Conservation (phyloP, 768 basidiomycete genomes). For the Podaxis pistillaris region DNA sequence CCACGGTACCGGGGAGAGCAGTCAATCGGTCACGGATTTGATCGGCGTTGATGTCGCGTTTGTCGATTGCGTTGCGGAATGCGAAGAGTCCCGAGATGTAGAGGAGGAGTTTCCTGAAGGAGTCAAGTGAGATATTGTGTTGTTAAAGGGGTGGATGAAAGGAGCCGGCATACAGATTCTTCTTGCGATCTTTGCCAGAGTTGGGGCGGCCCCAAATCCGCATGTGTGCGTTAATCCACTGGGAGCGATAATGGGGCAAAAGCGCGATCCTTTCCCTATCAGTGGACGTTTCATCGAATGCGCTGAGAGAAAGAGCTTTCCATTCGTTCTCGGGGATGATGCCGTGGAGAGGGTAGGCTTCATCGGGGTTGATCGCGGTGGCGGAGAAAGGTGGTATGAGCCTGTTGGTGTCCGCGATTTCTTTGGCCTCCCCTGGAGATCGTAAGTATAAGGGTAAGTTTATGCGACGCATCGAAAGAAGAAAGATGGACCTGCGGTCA, state of each 20-base stretch:
- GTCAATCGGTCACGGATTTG: slow-evolving; percentile 55
- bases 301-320: slow-evolving; percentile 59
- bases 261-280: slow-evolving; percentile 49
- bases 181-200: slow-evolving; percentile 54
- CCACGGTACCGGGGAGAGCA: slow-evolving; percentile 56
- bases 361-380: slow-evolving; percentile 64
- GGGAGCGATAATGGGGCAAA: slow-evolving; percentile 60
- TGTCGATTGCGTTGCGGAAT: slow-evolving; percentile 50
- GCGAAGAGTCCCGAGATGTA: slow-evolving; percentile 84
- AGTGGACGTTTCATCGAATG: slow-evolving; percentile 51
- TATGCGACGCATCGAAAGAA: background rate
- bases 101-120: slow-evolving; percentile 65
- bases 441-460: slow-evolving; percentile 8
- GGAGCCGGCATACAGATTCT: slow-evolving; percentile 49
- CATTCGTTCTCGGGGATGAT: slow-evolving; percentile 84
- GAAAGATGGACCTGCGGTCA: slow-evolving; percentile 58
- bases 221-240: slow-evolving; percentile 74
- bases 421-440: slow-evolving; percentile 63
- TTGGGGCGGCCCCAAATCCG: slow-evolving; percentile 37
- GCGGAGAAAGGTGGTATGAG: slow-evolving; percentile 76
- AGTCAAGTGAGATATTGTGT: slow-evolving; percentile 1
- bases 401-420: slow-evolving; percentile 57
- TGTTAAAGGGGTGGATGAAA: slow-evolving; percentile 2
- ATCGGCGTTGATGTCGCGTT: slow-evolving; percentile 44
- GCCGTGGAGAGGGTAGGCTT: slow-evolving; percentile 69